Conservation (phyloP, 2,329 filamentous ascomycete genomes). For the Leptographium lundbergii region DNA sequence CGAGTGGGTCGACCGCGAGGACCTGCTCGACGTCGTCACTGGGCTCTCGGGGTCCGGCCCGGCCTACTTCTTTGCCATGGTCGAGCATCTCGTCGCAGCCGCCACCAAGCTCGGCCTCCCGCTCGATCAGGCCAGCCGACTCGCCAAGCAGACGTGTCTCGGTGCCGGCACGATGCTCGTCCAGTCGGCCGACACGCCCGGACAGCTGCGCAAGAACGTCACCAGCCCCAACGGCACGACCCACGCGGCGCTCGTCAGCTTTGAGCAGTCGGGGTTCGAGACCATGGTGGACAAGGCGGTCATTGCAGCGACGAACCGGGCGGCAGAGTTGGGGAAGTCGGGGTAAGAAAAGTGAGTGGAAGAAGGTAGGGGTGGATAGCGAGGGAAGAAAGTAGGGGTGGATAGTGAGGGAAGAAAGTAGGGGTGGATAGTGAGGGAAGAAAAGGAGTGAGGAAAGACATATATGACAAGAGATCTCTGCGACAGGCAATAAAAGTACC, state of each 20-base stretch:
- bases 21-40: slow-evolving; percentile 36
- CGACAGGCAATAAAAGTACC: too few species aligned
- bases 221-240: slow-evolving; percentile 41
- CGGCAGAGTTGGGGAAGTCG: slow-evolving; percentile 27
- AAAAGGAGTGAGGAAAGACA: too few species aligned
- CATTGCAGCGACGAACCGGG: slow-evolving; percentile 29
- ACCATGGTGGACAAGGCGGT: slow-evolving; percentile 32
- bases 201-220: slow-evolving; percentile 36
- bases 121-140: slow-evolving; percentile 32
- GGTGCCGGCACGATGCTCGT: slow-evolving; percentile 39
- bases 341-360: too few species aligned
- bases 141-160: slow-evolving; percentile 37
- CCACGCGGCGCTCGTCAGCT: slow-evolving; percentile 34
- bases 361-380: too few species aligned
- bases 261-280: slow-evolving; percentile 30
- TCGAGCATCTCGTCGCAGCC: slow-evolving; percentile 35
- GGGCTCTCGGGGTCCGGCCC: slow-evolving; percentile 37
- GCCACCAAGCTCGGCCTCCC: slow-evolving; percentile 31
- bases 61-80: slow-evolving; percentile 40
- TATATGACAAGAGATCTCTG: too few species aligned
- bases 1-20: slow-evolving; percentile 37
- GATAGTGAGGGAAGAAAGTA: too few species aligned
- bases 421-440: too few species aligned
- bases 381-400: too few species aligned
- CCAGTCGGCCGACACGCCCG: slow-evolving; percentile 30